Base-by-base conservation (phyloP, 2,329 filamentous ascomycete genomes). In the Canariomyces notabilis region DNA sequence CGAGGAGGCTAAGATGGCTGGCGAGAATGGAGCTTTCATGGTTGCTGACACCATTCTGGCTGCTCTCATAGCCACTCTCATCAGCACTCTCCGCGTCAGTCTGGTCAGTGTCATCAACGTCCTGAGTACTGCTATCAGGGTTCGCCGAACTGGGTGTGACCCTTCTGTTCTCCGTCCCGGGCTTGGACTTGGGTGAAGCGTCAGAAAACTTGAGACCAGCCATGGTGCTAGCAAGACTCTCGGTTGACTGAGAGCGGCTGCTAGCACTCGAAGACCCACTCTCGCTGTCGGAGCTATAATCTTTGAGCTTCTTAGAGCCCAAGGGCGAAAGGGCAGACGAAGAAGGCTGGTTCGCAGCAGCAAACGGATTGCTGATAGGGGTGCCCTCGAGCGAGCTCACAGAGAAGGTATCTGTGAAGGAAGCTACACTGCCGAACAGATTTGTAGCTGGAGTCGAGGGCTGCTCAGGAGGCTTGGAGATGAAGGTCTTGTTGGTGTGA, bases 1-100 rank as follows among this genome's bases (percentile, higher is more conserved):
- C 22, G 4, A 63, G 52, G 2, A 59, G 51, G 11, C 35, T 19
- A 9, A 58, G 38, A 34, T 58, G 54, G 2, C 20, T 9, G 3
- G 36, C 23, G 23, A 47, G 38, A 4, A 42, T 9, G 5, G 34
- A 7, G 11, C 40, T 34, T 12, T 54, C 50, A 11, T 44, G 37
- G 19, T 26, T 22, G 22, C 34, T 49, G 14, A 22, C 37, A 19
- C 35, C 37, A 14, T 37, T 31, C 11, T 16, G n/a, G 18, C 35
- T 48, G 20, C 6, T 38, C 33, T 38, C 40, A 6, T 38, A 29
- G n/a, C 21, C 33, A 0, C 15, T 32, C n/a, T n/a, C n/a, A n/a
- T n/a, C n/a, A n/a, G n/a, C n/a, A n/a, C n/a, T n/a, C n/a, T n/a
- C n/a, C n/a, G n/a, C n/a, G 26, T 29, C 26, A 29, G 14, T 12